Evolutionary conservation across 306 rosid species (phyloP), one percentile per base, ranked within the genome.

Genomic region (Trifolium repens): DNA sequence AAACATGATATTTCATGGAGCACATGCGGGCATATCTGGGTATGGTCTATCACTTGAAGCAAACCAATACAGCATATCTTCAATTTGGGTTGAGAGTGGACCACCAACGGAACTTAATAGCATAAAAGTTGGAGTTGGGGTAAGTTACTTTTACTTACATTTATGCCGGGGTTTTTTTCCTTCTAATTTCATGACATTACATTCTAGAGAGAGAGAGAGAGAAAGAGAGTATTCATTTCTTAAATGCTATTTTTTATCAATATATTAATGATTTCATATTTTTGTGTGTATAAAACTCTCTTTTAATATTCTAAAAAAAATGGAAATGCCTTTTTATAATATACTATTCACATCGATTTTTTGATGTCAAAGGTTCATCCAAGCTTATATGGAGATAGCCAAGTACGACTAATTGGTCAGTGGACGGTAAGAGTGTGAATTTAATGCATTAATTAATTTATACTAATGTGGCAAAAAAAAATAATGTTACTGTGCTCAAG

Each of bases 391-490:
- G 26, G 16, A 4, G 77, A 40, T 8, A 42, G 1, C 2, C 9
- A 4, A 14, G 1, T 32, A 8, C 27, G 67, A 22, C 2, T 72
- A 12, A 72, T 67, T 39, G 10, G 11, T 12, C 17, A 19, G 3
- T 72, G 67, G 77, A 72, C 57, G n/a, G 77, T 72, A 42, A 57
- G 67, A 72, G 3, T 17, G 0, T 54, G 13, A 3, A 19, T 19
- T 22, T 19, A 54, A 54, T 19, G 5, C 14, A 54, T 54, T 9
- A 9, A 0, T 7, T 37, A 37, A 37, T 37, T 37, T 32, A 32
- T 32, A 32, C 7, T 35, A n/a, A n/a, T 2, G 2, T 58, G 34
- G 1, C 19, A 0, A 0, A 3, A 22, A 17, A 19, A 19, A 2
- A 54, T 9, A 19, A 19, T 12, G 34, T n/a, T 30, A 13, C 3